Conservation (phyloP, 805 yeast genomes). For the Barnettozyma salicaria region DNA sequence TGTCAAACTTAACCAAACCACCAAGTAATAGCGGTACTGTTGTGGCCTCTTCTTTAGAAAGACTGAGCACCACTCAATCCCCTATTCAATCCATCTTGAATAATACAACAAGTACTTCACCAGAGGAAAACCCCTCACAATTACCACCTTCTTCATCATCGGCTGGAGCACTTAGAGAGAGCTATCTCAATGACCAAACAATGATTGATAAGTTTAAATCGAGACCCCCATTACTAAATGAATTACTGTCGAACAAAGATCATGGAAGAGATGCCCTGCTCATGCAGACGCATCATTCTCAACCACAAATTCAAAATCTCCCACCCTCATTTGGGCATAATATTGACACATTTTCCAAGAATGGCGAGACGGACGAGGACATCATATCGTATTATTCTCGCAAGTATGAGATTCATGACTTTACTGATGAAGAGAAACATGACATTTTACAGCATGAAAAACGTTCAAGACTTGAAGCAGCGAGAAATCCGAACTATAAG, state of each 20-base stretch:
- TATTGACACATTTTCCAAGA: background rate
- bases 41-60: background rate
- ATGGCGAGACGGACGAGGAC: conserved; percentile 24
- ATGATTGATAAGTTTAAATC: conserved; percentile 3
- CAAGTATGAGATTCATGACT: conserved; percentile 24
- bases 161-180: background rate
- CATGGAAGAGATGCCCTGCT: no score
- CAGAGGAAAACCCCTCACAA: background rate
- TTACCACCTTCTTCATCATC: background rate
- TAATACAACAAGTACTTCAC: background rate
- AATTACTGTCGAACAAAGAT: conserved; percentile 3
- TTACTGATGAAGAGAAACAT: conserved; percentile 26
- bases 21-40: conserved; percentile 4
- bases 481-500: conserved; percentile 24
- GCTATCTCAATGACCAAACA: background rate
- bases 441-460: conserved; percentile 27
- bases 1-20: conserved; percentile 16
- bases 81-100: conserved; percentile 1
- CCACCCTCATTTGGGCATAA: background rate
- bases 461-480: conserved; percentile 24
- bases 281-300: no score
- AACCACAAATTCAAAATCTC: background rate
- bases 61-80: background rate
- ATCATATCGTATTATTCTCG: conserved; percentile 25
- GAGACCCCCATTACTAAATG: conserved; percentile 8